Conservation (phyloP, 1,284 basidiomycete species). For the Peniophora sp. region DNA sequence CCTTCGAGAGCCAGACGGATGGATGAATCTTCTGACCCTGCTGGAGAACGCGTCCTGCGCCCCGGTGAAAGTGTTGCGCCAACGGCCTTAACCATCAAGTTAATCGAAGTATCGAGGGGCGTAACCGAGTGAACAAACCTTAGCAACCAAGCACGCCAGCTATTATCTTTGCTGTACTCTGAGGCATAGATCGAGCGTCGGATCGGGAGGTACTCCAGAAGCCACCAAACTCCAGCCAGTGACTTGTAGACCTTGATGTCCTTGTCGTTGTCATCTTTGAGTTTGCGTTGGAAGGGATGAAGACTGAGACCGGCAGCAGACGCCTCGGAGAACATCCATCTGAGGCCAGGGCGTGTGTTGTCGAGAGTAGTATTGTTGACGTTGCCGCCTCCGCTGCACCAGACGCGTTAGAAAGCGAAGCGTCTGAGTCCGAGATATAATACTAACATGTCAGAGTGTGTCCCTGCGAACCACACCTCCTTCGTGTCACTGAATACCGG, state of each 20-base stretch:
- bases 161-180: neutral
- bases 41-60: neutral
- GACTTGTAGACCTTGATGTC: neutral
- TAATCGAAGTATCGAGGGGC: neutral
- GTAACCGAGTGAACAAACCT: neutral
- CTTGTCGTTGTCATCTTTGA: neutral
- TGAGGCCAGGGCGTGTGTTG: neutral
- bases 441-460: slow-evolving; percentile 2
- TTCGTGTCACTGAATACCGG: neutral
- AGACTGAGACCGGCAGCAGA: neutral
- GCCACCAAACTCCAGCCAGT: neutral
- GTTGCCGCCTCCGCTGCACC: neutral
- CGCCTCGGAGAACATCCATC: slow-evolving; percentile 3
- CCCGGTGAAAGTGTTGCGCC: no score
- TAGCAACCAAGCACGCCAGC: neutral
- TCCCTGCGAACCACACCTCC: slow-evolving; percentile 5
- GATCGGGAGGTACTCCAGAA: neutral
- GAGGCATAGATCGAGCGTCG: no score
- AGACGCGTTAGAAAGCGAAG: neutral
- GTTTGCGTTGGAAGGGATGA: neutral
- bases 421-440: neutral
- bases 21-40: neutral
- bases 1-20: neutral
- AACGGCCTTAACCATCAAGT: neutral
- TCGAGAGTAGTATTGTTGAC: neutral